Evolutionary conservation across 176 grass and related monocot species (phyloP), one percentile per base, ranked within the genome.

Genomic region (Luzula sylvatica): DNA sequence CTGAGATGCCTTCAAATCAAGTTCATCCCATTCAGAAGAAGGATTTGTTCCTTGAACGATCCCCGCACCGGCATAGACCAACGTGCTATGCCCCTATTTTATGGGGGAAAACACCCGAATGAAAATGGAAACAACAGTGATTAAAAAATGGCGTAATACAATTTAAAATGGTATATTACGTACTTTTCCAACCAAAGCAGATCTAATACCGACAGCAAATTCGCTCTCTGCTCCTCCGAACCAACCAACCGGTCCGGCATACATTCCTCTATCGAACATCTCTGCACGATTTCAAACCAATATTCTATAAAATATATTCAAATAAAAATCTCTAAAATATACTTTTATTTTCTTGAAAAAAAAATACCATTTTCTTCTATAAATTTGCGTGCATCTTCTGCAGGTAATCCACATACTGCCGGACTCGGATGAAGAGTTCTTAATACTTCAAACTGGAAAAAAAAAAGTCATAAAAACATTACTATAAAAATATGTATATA

Each of bases 211-310:
- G 29, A 98, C 92, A 26, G 81, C 78, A 67, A 98, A 98, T 74
- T 98, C 85, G 48, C 81, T 87, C 77, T 98, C 92, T 65, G 54
- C 69, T 69, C 92, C 92, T 51, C 92, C 92, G 65, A 98, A 90
- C 85, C 85, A 98, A 55, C 92, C 85, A 42, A 98, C 78, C 46
- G 92, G 92, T 52, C 85, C 81, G 44, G 77, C 80, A 49, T 98
- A 98, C 92, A 98, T 90, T 61, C 92, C 92, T 61, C 85, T 75
- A 77, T 86, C 85, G 17, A 98, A 98, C 67, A 82, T 86, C 77
- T 90, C 92, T 90, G 59, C 3, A 49, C 52, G 51, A 72, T 50
- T 38, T 23, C 4, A 64, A 69, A 66, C 9, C 26, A 35, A 44
- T 56, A 20, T 20, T 45, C 58, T 53, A 28, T 63, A 63, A 6